Conservation (phyloP, 1,139 yeast species). For the Yamadazyma dushanensis region DNA sequence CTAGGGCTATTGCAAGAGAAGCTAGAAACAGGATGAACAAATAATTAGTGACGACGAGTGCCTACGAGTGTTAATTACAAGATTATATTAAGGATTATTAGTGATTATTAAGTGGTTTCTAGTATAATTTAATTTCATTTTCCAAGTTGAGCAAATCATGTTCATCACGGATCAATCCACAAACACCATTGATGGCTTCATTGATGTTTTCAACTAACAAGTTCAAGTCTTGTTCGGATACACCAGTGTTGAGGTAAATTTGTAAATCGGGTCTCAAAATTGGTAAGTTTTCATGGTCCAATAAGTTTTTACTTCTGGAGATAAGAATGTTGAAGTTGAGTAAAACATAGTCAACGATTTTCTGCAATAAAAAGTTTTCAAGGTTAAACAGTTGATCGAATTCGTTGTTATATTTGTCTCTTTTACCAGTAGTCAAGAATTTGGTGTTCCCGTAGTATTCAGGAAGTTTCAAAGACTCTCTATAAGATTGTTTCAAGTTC, state of each 20-base stretch:
- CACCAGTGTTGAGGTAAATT: constrained; percentile 57
- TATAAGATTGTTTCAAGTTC: constrained; percentile 44
- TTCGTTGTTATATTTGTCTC: constrained; percentile 31
- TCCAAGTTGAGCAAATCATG: constrained; percentile 7
- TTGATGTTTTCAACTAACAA: constrained; percentile 19
- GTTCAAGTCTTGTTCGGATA: constrained; percentile 53
- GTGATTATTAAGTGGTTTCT: no score
- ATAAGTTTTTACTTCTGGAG: constrained; percentile 66
- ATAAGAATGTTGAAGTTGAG: constrained; percentile 56
- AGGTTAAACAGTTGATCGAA: constrained; percentile 50
- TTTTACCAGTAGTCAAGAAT: constrained; percentile 41
- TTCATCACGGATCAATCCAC: constrained; percentile 10
- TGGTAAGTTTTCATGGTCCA: constrained; percentile 77
- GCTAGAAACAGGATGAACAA: constrained; percentile 48
- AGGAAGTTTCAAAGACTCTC: constrained; percentile 46
- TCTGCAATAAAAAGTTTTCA: constrained; percentile 65
- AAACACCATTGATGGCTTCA: constrained; percentile 19
- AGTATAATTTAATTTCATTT: constrained; percentile 9
- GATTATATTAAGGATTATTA: constrained; percentile 1
- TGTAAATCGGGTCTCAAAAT: constrained; percentile 68
- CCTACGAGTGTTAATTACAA: no score
- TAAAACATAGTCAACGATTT: constrained; percentile 56
- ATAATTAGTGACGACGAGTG: no score
- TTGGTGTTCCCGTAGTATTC: constrained; percentile 45
- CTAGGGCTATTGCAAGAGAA: constrained; percentile 78